phyloP scores from a whole-genome alignment of 2,329 filamentous ascomycete genomes.

The Pestalotiopsis sp. region DNA sequence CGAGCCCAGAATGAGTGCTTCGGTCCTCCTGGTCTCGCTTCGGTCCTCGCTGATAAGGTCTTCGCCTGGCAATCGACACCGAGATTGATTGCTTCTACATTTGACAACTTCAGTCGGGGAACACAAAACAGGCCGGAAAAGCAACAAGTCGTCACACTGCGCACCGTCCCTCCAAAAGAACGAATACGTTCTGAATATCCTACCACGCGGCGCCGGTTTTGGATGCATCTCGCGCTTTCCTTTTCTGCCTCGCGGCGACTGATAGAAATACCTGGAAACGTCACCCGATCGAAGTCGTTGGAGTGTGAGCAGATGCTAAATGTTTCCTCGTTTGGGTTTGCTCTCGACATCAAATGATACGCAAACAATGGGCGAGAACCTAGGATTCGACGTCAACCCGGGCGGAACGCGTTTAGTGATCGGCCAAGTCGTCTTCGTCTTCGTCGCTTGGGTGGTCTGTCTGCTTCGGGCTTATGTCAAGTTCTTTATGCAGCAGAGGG shows the following conservation, averaged over 20 bases:
- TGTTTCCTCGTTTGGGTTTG: background rate
- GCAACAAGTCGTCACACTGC: background rate
- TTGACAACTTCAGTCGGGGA: background rate
- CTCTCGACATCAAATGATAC: background rate
- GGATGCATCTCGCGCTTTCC: background rate
- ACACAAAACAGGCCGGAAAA: background rate
- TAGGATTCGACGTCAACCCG: conserved; percentile 24
- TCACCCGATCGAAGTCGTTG: background rate
- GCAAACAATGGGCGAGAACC: conserved; percentile 11
- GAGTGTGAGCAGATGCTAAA: background rate
- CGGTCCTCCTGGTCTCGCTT: background rate
- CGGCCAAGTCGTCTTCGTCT: conserved; percentile 30
- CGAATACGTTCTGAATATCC: background rate
- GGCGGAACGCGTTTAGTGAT: conserved; percentile 23
- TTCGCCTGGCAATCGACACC: background rate
- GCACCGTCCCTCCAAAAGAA: background rate
- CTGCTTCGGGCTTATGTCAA: conserved; percentile 46
- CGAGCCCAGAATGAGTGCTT: no score
- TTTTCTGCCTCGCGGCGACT: background rate
- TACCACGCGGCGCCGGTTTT: background rate
- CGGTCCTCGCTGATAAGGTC: background rate
- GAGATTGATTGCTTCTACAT: background rate
- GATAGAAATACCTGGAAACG: background rate
- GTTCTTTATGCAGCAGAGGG: conserved; percentile 39
- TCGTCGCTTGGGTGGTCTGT: conserved; percentile 36